Percentiles rank a stretch among this genome's conserved stretches.
phyloP scores from a whole-genome alignment of 495 filamentous ascomycete genomes.

The Aspergillus olivimuriae region DNA sequence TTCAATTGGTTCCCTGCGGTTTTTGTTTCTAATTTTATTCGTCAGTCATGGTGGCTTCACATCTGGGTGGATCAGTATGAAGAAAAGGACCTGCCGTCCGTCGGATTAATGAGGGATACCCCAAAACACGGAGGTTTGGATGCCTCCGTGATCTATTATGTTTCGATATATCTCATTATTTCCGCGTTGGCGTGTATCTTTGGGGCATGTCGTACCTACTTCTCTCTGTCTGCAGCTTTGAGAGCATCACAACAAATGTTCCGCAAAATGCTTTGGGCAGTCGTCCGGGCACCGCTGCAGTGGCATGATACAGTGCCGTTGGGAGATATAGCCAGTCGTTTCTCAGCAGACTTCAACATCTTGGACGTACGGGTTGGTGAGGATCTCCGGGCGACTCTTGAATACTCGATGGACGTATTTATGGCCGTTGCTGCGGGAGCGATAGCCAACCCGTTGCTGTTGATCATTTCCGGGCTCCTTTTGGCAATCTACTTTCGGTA shows the following conservation, averaged over 20 bases:
- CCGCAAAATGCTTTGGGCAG: constrained; percentile 31
- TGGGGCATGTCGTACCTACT: constrained; percentile 7
- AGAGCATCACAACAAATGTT: constrained; percentile 41
- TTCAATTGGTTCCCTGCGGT: neutral
- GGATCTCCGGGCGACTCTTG: constrained; percentile 14
- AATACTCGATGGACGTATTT: constrained; percentile 12
- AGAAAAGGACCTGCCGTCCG: constrained; percentile 10
- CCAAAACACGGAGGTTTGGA: neutral
- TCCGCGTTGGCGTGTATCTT: constrained; percentile 3
- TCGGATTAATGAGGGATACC: neutral
- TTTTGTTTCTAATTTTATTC: neutral
- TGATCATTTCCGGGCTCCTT: neutral
- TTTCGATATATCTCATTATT: constrained; percentile 20
- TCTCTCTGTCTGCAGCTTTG: constrained; percentile 47
- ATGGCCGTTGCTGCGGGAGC: neutral
- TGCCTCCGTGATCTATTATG: constrained; percentile 9
- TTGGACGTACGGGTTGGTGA: constrained; percentile 30
- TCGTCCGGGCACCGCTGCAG: constrained; percentile 42
- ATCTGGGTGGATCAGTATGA: constrained; percentile 13
- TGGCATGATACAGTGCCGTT: constrained; percentile 46
- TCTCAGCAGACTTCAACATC: constrained; percentile 40
- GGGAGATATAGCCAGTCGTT: constrained; percentile 47
- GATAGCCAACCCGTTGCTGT: constrained; percentile 2
- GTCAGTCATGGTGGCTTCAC: constrained; percentile 2
- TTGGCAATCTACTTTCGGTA: constrained; percentile 54